These are phyloP conservation scores for Suillus sp. DNA, from an alignment of 768 basidiomycete genomes.

Conservation along the genomic window DNA sequence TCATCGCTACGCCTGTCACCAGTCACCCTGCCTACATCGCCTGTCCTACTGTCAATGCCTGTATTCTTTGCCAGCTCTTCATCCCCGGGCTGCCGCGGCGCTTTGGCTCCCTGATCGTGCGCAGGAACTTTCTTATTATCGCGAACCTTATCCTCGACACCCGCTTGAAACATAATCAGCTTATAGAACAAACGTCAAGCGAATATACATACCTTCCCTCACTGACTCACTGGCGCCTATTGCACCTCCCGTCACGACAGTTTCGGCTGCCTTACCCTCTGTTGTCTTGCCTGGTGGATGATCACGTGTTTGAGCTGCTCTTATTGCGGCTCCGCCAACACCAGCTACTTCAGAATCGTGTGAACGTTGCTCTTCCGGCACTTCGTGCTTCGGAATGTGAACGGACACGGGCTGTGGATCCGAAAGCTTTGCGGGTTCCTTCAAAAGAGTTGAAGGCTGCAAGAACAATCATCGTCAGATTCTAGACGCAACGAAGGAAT, in stretches of 20 bases:
- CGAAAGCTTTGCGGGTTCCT: background rate
- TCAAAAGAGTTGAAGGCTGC: too few relatives aligned
- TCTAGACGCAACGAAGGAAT: background rate
- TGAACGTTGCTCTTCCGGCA: background rate
- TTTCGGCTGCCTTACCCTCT: background rate
- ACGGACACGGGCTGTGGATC: background rate
- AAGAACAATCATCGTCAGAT: background rate
- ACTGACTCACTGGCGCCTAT: background rate
- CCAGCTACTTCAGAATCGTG: background rate
- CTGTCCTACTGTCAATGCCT: background rate
- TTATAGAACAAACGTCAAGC: background rate
- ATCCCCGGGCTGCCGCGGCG: background rate
- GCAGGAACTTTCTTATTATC: background rate
- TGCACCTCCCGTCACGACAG: background rate
- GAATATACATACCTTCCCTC: conserved; percentile 17
- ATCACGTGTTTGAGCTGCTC: background rate
- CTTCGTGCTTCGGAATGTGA: background rate
- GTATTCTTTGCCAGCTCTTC: background rate
- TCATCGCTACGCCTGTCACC: conserved; percentile 5
- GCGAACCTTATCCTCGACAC: background rate
- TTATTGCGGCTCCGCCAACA: background rate
- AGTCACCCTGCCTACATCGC: background rate
- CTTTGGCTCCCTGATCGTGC: background rate
- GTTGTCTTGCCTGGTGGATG: background rate
- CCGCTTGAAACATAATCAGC: background rate